Evolutionary conservation across 2,329 filamentous ascomycete genomes (phyloP), one percentile per base, ranked within the genome.

Genomic region (Dactylellina sp.): DNA sequence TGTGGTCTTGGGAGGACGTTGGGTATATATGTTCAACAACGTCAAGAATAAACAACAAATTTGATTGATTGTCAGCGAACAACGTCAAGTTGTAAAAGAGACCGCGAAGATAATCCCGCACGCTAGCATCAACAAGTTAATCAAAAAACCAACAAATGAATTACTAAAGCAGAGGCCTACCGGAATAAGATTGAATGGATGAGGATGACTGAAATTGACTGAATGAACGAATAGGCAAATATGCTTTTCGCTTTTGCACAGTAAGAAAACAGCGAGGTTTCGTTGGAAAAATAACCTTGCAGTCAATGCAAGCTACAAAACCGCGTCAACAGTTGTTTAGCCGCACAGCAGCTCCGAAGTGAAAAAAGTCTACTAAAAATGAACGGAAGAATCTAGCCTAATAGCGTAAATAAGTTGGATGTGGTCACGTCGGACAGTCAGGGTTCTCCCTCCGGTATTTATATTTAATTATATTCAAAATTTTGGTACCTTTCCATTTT

Each of bases 251-350:
- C 37, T 24, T 16, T 32, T 28, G 42, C 11, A 68, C 22, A 52
- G 20, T 56, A 49, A 42, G 32, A 14, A 47, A 44, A 60, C 39
- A 35, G 18, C 52, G 42, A 52, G 25, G 35, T 53, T 44, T 46
- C n/a, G 46, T 68, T 59, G 32, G 53, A 56, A 44, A 60, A 68
- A 53, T 59, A 53, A 60, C 63, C 46, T 68, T 68, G 62, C 52
- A 66, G 49, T 39, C 37, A 44, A 63, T 50, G 37, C 42, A 37
- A 50, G 14, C 28, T 50, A 40, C 28, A 60, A 66, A 24, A 46
- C 4, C 16, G 7, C 37, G 62, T 18, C 40, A n/a, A 28, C 40
- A 57, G 50, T 47, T 14, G 40, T 56, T 55, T 56, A 65, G 61
- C 63, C 24, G 55, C 63, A 60, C 63, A 68, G 63, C 46, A 53